These are phyloP conservation scores for Blepharisma undulans DNA, from an alignment of 169 alveolate genomes.

Conservation along the genomic window DNA sequence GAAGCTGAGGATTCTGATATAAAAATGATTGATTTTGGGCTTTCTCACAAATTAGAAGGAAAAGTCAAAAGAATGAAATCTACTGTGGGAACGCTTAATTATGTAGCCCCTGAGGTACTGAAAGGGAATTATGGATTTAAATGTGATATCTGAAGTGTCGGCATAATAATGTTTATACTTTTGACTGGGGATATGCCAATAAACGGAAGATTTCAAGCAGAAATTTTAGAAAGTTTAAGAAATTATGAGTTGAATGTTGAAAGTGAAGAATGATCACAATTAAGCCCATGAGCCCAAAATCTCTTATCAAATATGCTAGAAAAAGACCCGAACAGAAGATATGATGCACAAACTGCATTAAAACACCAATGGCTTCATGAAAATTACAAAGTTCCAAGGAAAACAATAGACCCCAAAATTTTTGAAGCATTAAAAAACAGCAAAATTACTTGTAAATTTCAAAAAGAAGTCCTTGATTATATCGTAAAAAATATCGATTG, in stretches of 20 bases:
- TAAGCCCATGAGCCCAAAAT: constrained; percentile 33
- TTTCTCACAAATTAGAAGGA: background rate
- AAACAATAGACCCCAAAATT: background rate
- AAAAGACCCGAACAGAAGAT: constrained; percentile 52
- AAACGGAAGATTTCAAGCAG: background rate
- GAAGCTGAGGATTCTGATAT: background rate
- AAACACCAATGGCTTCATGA: background rate
- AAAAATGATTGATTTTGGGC: constrained; percentile 14
- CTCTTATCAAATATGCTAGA: constrained; percentile 50
- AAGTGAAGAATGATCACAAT: background rate
- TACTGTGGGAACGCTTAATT: constrained; percentile 27
- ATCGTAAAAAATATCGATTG: background rate
- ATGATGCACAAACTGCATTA: background rate
- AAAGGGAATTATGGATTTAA: constrained; percentile 23
- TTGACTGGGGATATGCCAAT: constrained; percentile 33
- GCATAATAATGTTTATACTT: constrained; percentile 13
- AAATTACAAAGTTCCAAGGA: background rate
- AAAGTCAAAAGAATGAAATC: background rate
- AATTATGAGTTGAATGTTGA: background rate
- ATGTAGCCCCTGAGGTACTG: constrained; percentile 36
- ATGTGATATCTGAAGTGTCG: constrained; percentile 38
- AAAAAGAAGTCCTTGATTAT: background rate
- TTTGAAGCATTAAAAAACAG: background rate
- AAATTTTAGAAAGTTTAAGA: background rate
- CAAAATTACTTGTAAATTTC: background rate